Evolutionary conservation across 2,329 filamentous ascomycete species (phyloP).

Genomic region (Graphium sp.): DNA sequence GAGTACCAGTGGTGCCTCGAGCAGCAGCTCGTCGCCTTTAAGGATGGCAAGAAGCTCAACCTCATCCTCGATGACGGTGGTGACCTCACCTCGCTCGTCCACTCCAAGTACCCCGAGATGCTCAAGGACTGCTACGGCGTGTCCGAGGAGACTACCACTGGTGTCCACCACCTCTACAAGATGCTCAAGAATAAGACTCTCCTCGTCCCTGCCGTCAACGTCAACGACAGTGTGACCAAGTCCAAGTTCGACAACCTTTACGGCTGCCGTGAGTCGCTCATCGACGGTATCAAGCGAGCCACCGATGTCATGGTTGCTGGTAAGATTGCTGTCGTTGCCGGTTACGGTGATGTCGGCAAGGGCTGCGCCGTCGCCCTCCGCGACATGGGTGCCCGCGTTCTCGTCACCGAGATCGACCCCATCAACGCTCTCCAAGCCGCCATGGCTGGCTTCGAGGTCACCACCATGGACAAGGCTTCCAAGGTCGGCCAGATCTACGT

Average conservation of each 20-base stretch:
- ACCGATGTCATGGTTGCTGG: conserved; percentile 99
- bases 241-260: conserved; percentile 99
- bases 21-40: conserved; percentile 95
- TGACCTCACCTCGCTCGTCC: conserved; percentile 89
- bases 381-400: conserved; percentile 91
- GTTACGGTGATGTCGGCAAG: conserved; percentile 98
- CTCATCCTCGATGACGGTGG: conserved; percentile 97
- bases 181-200: conserved; percentile 89
- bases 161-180: conserved; percentile 97
- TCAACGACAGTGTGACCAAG: conserved; percentile 99
- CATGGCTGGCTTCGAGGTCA: conserved; percentile 92
- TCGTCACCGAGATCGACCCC: conserved; percentile 94
- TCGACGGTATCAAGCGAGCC: conserved; percentile 99
- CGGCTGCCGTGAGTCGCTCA: conserved; percentile 95
- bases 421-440: conserved; percentile 99
- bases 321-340: conserved; percentile 94
- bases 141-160: conserved; percentile 98
- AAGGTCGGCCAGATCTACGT: conserved; percentile 89
- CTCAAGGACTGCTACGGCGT: conserved; percentile 97
- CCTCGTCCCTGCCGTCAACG: conserved; percentile 91
- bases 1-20: conserved; percentile 99
- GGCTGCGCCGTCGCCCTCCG: conserved; percentile 91
- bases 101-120: conserved; percentile 97
- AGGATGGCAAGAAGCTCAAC: conserved; percentile 92
- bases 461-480: conserved; percentile 95